A percentile compares a stretch with the other conserved stretches of the same genome.
Evolutionary conservation across 495 filamentous ascomycete species (phyloP).

Genomic region (Penicillium lividum): DNA sequence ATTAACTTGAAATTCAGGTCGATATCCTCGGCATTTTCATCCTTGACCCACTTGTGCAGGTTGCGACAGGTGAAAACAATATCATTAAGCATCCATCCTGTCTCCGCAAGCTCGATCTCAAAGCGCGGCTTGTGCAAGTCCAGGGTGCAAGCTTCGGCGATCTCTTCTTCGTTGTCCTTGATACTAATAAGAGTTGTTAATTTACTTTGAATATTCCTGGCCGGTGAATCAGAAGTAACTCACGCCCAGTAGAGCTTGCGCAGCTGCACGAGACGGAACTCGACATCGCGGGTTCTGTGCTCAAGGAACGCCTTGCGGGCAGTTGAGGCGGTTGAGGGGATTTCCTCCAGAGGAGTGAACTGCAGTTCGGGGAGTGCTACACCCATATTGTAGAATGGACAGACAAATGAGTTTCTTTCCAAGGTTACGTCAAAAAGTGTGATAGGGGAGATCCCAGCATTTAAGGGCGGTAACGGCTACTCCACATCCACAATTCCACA

Average conservation of each 20-base stretch:
- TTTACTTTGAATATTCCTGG: neutral
- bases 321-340: conserved; percentile 58
- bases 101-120: conserved; percentile 71
- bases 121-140: conserved; percentile 74
- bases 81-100: conserved; percentile 73
- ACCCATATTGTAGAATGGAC: conserved; percentile 17
- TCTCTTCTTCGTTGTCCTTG: conserved; percentile 68
- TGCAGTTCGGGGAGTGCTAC: conserved; percentile 56
- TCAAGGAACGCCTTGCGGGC: conserved; percentile 66
- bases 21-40: conserved; percentile 74
- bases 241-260: conserved; percentile 92
- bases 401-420: neutral
- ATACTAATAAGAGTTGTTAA: conserved; percentile 45
- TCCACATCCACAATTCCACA: conserved; percentile 34
- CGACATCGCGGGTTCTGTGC: conserved; percentile 77
- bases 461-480: conserved; percentile 9
- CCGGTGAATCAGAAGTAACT: conserved; percentile 17
- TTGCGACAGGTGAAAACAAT: conserved; percentile 74
- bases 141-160: conserved; percentile 67
- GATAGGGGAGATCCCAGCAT: neutral
- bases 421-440: neutral
- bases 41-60: conserved; percentile 77
- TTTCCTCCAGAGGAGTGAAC: conserved; percentile 64
- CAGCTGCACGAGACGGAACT: conserved; percentile 81
- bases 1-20: conserved; percentile 63